Conservation (phyloP, 2,329 filamentous ascomycete genomes). For the Pseudocercospora cruenta region DNA sequence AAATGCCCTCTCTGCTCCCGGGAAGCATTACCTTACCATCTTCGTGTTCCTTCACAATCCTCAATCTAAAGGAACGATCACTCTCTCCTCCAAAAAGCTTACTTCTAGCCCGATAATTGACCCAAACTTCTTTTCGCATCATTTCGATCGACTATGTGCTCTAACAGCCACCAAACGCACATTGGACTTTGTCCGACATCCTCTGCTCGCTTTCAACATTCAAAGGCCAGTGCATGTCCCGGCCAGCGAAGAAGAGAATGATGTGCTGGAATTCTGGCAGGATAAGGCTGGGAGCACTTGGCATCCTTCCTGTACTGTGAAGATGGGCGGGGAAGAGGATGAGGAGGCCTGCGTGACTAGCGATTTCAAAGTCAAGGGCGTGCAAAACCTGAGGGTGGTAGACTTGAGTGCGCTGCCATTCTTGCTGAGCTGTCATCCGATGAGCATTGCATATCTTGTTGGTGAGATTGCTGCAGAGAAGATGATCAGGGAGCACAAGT, state of each 20-base stretch:
- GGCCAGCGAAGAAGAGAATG: too few species aligned
- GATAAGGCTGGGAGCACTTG: constrained; percentile 1
- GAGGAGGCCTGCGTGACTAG: constrained; percentile 8
- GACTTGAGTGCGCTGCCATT: constrained; percentile 13
- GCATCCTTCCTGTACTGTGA: constrained; percentile 10
- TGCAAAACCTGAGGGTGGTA: constrained; percentile 10
- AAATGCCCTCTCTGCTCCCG: too few species aligned
- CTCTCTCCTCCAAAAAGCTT: constrained; percentile 63
- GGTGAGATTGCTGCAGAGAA: constrained; percentile 22
- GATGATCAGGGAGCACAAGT: constrained; percentile 15
- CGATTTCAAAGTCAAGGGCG: constrained; percentile 9
- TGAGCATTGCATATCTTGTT: constrained; percentile 18
- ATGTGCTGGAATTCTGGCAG: background rate
- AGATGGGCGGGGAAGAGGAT: constrained; percentile 6
- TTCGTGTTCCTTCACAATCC: constrained; percentile 42
- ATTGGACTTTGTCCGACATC: background rate
- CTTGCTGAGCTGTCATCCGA: constrained; percentile 15
- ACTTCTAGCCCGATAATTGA: constrained; percentile 63
- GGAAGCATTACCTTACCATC: background rate
- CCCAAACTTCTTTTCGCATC: constrained; percentile 56
- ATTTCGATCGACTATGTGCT: constrained; percentile 58
- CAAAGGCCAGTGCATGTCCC: background rate
- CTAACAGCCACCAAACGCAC: constrained; percentile 50
- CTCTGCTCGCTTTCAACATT: constrained; percentile 13
- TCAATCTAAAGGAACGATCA: constrained; percentile 62